Evolutionary conservation across 305 asterid species (phyloP).

Genomic region (Solanum chacoense): DNA sequence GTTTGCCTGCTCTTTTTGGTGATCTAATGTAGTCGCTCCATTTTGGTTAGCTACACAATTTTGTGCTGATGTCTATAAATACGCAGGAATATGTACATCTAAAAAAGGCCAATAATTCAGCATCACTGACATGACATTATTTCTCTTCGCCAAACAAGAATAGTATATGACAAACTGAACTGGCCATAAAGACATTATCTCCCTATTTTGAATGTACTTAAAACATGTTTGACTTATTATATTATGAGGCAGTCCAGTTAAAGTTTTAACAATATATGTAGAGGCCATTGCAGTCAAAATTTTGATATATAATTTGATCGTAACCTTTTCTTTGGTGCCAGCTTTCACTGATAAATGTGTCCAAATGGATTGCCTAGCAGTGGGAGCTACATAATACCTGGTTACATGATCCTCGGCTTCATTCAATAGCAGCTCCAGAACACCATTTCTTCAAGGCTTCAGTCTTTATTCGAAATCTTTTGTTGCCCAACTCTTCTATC

Average conservation of each 20-base stretch:
- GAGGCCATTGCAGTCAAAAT: neutral
- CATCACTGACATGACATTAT: neutral
- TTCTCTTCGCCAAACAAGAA: neutral
- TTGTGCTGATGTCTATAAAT: neutral
- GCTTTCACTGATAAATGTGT: neutral
- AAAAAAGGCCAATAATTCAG: neutral
- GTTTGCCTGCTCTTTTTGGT: neutral
- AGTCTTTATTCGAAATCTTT: too few relatives aligned
- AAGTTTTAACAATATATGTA: neutral
- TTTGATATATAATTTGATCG: neutral
- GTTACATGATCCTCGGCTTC: conserved; percentile 31
- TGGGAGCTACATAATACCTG: conserved; percentile 30
- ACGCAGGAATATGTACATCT: neutral
- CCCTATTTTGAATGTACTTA: neutral
- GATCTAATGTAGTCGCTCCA: neutral
- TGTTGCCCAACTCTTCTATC: too few relatives aligned
- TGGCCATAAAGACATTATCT: neutral
- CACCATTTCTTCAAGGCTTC: conserved; percentile 26
- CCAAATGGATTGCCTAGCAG: conserved; percentile 6
- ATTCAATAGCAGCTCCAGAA: conserved; percentile 32
- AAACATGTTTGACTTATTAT: neutral
- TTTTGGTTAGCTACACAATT: neutral
- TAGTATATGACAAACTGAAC: neutral
- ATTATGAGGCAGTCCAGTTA: neutral
- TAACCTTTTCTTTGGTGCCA: neutral